Evolutionary conservation across 768 basidiomycete genomes (phyloP).

Genomic region (Pisolithus marmoratus): DNA sequence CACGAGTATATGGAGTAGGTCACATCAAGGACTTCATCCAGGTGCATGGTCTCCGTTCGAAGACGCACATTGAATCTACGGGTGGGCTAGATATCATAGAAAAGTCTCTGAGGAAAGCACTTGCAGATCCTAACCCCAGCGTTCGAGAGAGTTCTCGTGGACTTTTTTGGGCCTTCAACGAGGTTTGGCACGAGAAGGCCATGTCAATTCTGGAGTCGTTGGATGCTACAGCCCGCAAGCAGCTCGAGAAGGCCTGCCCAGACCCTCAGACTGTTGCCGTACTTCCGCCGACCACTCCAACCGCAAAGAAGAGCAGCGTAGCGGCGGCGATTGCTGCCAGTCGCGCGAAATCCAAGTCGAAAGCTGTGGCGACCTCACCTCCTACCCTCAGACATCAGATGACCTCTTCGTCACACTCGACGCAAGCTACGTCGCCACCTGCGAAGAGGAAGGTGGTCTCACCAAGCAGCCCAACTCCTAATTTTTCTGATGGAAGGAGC

Average conservation of each 20-base stretch:
- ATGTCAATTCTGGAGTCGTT: constrained; percentile 55
- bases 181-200: constrained; percentile 72
- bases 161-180: constrained; percentile 76
- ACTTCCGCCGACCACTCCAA: constrained; percentile 48
- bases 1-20: constrained; percentile 55
- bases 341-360: constrained; percentile 84
- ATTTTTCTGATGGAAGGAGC: constrained; percentile 36
- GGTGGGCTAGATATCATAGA: constrained; percentile 71
- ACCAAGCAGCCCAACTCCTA: constrained; percentile 38
- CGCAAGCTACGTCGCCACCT: constrained; percentile 38
- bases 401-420: constrained; percentile 60
- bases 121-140: constrained; percentile 74
- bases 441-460: constrained; percentile 31
- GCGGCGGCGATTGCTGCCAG: constrained; percentile 88
- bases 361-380: constrained; percentile 75
- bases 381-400: constrained; percentile 78
- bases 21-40: constrained; percentile 78
- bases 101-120: constrained; percentile 61
- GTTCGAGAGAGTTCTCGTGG: constrained; percentile 70
- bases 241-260: constrained; percentile 83
- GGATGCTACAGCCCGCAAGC: constrained; percentile 66
- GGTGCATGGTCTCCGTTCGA: constrained; percentile 60
- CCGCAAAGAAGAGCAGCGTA: constrained; percentile 71
- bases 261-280: constrained; percentile 38
- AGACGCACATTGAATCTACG: constrained; percentile 58